Conservation (phyloP, 768 basidiomycete species). For the Cystofilobasidium bisporidii region DNA sequence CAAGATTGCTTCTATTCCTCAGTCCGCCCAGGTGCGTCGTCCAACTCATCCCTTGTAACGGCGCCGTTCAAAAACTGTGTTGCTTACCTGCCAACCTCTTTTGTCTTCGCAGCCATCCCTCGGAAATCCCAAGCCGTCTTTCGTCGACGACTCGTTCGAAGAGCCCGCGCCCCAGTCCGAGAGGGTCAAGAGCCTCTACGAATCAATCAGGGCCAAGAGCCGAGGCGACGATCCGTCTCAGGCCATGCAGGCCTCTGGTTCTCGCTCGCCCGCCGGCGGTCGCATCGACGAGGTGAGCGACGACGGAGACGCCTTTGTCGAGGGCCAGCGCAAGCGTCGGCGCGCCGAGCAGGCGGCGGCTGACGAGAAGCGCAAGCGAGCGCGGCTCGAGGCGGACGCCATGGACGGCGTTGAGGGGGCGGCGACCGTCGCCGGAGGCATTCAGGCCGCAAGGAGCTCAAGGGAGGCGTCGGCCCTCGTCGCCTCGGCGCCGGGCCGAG, state of each 20-base stretch:
- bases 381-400: background rate
- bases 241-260: background rate
- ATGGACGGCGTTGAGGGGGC: too few relatives aligned
- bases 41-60: background rate
- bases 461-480: background rate
- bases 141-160: background rate
- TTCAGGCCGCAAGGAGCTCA: background rate
- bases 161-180: background rate
- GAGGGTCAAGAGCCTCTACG: background rate
- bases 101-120: background rate
- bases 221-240: background rate
- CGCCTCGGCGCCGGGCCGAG: background rate
- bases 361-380: background rate
- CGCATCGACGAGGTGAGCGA: background rate
- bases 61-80: background rate
- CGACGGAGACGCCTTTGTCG: background rate
- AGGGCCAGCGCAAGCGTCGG: background rate
- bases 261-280: background rate
- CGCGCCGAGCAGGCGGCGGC: background rate
- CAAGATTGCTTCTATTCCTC: too few relatives aligned
- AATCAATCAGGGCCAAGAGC: background rate
- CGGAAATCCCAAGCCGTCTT: background rate
- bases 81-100: too few relatives aligned
- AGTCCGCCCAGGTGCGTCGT: background rate
- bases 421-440: background rate